These are phyloP conservation scores for Zasmidium citrigriseum DNA, from an alignment of 2,329 filamentous ascomycete species.

Conservation along the genomic window DNA sequence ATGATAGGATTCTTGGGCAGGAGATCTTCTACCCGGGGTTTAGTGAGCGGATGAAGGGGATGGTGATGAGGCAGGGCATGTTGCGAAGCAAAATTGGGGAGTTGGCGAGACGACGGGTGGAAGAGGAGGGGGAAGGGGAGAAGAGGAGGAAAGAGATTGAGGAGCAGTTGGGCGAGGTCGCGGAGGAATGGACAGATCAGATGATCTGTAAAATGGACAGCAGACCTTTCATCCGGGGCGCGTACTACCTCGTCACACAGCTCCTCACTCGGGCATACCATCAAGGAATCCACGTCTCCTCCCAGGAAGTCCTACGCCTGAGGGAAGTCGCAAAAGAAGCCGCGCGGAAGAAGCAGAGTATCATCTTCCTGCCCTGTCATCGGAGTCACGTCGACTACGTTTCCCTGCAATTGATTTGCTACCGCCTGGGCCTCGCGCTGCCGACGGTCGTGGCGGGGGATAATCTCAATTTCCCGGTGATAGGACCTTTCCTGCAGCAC, in stretches of 20 bases:
- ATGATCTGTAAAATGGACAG: constrained; percentile 99
- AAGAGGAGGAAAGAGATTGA: constrained; percentile 57
- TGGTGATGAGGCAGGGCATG: constrained; percentile 73
- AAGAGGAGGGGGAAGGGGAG: constrained; percentile 75
- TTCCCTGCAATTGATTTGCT: constrained; percentile 91
- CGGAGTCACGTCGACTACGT: constrained; percentile 96
- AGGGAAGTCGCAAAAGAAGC: constrained; percentile 81
- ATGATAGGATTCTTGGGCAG: constrained; percentile 86
- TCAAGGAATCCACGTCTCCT: constrained; percentile 93
- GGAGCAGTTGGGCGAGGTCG: constrained; percentile 73
- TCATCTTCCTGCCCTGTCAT: constrained; percentile 94
- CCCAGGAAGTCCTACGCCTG: constrained; percentile 84
- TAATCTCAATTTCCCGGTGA: constrained; percentile 90
- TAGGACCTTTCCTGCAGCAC: constrained; percentile 89
- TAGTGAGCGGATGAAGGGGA: constrained; percentile 81
- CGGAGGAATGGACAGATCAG: constrained; percentile 81
- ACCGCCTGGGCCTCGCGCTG: constrained; percentile 82
- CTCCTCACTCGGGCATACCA: constrained; percentile 91
- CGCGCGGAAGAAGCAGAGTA: constrained; percentile 84
- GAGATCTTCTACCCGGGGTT: constrained; percentile 93
- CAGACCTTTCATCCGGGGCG: constrained; percentile 85
- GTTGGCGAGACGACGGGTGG: constrained; percentile 72
- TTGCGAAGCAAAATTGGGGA: constrained; percentile 73
- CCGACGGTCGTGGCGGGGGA: constrained; percentile 94
- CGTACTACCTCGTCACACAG: constrained; percentile 88